A percentile compares a stretch with the other conserved stretches of the same genome.
These are phyloP conservation scores for Rhizoclosmatium sp. DNA, from an alignment of 192 early-diverging fungal species.

Conservation along the genomic window DNA sequence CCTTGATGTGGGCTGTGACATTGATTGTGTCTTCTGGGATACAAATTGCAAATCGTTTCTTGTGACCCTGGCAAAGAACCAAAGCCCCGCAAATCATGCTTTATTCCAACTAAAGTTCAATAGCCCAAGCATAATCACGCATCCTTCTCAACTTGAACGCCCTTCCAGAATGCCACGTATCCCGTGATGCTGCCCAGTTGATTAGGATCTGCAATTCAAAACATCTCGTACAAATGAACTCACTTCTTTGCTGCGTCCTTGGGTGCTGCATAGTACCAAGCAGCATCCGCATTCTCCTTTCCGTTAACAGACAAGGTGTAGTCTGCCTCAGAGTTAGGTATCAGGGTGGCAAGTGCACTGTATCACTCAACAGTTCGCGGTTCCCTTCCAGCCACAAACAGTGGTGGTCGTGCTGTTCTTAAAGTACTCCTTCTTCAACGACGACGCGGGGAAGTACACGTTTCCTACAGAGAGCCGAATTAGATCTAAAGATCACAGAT, in stretches of 20 bases:
- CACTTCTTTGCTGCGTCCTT: conserved; percentile 51
- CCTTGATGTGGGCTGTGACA: too few relatives aligned
- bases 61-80: too few relatives aligned
- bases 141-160: conserved; percentile 22
- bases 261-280: conserved; percentile 58
- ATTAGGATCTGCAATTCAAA: background rate
- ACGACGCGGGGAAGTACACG: conserved; percentile 49
- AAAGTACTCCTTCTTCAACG: conserved; percentile 54
- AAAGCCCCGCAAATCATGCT: too few relatives aligned
- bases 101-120: too few relatives aligned
- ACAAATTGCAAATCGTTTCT: too few relatives aligned
- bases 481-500: background rate
- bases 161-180: conserved; percentile 63
- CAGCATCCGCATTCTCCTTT: conserved; percentile 54
- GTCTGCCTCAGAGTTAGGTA: conserved; percentile 15
- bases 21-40: too few relatives aligned
- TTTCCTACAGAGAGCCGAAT: conserved; percentile 17
- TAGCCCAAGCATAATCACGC: too few relatives aligned
- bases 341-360: background rate
- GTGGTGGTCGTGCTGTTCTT: conserved; percentile 44
- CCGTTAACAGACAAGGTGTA: conserved; percentile 55
- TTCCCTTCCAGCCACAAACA: conserved; percentile 58
- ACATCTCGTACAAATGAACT: background rate
- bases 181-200: conserved; percentile 43
- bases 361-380: conserved; percentile 14